Conservation (phyloP, 2,329 filamentous ascomycete species). For the Fusarium napiforme region DNA sequence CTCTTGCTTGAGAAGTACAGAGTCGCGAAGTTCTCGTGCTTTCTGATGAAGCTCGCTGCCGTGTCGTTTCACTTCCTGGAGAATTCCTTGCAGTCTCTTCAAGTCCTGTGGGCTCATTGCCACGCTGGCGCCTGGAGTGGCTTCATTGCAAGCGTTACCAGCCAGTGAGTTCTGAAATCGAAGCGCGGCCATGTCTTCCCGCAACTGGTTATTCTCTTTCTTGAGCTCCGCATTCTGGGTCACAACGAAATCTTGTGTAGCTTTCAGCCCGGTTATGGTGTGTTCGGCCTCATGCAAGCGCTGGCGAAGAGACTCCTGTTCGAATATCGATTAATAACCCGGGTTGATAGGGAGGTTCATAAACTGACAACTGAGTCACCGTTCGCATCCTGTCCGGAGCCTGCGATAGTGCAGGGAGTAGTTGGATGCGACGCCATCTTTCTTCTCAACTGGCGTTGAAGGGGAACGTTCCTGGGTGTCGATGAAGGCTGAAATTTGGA, state of each 20-base stretch:
- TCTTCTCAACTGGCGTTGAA: background rate
- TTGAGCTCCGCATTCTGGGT: background rate
- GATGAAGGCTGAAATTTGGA: background rate
- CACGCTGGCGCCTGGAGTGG: background rate
- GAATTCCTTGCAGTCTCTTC: rapidly evolving
- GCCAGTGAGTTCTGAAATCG: background rate
- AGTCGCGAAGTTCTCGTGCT: background rate
- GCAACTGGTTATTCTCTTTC: background rate
- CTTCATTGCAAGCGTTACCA: background rate
- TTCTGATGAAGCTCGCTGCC: background rate
- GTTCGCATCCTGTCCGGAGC: background rate
- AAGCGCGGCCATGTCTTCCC: rapidly evolving
- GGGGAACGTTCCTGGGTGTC: too few relatives aligned
- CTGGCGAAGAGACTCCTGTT: background rate
- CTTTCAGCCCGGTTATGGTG: background rate
- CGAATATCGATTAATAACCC: background rate
- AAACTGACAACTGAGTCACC: background rate
- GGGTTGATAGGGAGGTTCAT: background rate
- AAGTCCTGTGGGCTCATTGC: background rate
- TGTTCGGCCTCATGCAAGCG: background rate
- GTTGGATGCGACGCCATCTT: background rate
- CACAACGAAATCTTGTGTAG: rapidly evolving
- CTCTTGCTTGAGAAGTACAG: rapidly evolving
- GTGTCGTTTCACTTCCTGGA: background rate
- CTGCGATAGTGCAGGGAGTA: background rate